phyloP scores from a whole-genome alignment of 306 rosid species.

The Dalbergia cultrata region DNA sequence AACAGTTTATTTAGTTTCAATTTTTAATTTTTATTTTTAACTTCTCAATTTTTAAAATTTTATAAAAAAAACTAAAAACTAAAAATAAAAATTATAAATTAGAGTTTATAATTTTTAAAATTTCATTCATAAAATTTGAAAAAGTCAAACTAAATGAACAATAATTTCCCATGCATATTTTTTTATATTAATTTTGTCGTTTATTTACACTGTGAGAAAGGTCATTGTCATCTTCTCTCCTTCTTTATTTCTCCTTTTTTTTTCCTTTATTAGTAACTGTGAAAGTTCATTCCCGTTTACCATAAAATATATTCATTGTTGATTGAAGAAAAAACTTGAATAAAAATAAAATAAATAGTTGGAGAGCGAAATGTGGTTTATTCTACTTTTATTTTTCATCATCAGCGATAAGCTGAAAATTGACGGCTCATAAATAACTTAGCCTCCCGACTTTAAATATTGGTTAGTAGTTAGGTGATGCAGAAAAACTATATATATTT shows the following conservation, averaged over 20 bases:
- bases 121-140: too few species aligned
- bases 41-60: too few species aligned
- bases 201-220: conserved; percentile 1
- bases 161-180: neutral
- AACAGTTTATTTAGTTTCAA: too few species aligned
- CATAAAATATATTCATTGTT: neutral
- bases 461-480: neutral
- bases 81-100: too few species aligned
- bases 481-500: neutral
- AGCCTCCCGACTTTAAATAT: neutral
- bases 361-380: conserved; percentile 29
- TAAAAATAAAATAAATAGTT: neutral
- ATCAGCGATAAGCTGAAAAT: neutral
- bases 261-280: neutral
- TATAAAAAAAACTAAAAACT: too few species aligned
- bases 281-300: conserved; percentile 1
- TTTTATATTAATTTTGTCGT: conserved; percentile 6
- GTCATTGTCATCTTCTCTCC: conserved; percentile 11
- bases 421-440: neutral
- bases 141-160: too few species aligned
- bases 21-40: too few species aligned
- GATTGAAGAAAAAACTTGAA: neutral
- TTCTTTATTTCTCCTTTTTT: too few species aligned
- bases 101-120: too few species aligned
- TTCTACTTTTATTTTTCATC: neutral